Conservation (phyloP, 2,329 filamentous ascomycete genomes). For the Cordyceps fumosorosea region DNA sequence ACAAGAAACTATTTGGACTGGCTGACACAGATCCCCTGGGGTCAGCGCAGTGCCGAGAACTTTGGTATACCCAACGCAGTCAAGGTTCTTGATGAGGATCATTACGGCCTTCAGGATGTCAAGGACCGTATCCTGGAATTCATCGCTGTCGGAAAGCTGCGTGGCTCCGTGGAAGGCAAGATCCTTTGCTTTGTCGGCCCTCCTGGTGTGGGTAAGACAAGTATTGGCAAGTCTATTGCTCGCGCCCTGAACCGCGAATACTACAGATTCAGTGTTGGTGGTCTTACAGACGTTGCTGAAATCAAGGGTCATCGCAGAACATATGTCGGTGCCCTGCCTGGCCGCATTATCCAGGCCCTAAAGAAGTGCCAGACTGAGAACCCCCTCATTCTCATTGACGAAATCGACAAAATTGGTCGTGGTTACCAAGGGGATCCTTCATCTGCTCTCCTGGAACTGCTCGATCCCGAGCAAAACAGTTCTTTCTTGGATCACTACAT, state of each 20-base stretch:
- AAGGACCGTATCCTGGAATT: conserved; percentile 98
- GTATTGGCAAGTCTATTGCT: conserved; percentile 96
- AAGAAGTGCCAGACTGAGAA: conserved; percentile 99
- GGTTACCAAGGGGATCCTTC: conserved; percentile 96
- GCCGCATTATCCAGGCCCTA: conserved; percentile 93
- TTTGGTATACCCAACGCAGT: conserved; percentile 91
- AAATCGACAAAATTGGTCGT: conserved; percentile 95
- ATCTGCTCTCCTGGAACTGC: conserved; percentile 83
- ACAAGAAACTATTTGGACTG: conserved; percentile 98
- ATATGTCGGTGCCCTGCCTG: conserved; percentile 91
- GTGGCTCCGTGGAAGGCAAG: conserved; percentile 95
- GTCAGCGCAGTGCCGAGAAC: conserved; percentile 89
- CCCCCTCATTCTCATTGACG: conserved; percentile 90
- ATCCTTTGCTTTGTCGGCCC: conserved; percentile 97
- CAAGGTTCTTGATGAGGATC: conserved; percentile 87
- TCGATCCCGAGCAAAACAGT: conserved; percentile 95
- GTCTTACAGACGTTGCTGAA: conserved; percentile 93
- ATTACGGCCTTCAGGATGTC: conserved; percentile 94
- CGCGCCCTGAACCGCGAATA: conserved; percentile 92
- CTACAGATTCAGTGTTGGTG: conserved; percentile 96
- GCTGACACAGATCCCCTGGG: conserved; percentile 98
- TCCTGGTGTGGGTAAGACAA: conserved; percentile 96
- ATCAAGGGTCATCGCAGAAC: conserved; percentile 97
- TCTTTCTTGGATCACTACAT: conserved; percentile 98
- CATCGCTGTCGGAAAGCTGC: conserved; percentile 93